Conservation (phyloP, 352 stramenopile genomes). For the Pythium apleroticum region DNA sequence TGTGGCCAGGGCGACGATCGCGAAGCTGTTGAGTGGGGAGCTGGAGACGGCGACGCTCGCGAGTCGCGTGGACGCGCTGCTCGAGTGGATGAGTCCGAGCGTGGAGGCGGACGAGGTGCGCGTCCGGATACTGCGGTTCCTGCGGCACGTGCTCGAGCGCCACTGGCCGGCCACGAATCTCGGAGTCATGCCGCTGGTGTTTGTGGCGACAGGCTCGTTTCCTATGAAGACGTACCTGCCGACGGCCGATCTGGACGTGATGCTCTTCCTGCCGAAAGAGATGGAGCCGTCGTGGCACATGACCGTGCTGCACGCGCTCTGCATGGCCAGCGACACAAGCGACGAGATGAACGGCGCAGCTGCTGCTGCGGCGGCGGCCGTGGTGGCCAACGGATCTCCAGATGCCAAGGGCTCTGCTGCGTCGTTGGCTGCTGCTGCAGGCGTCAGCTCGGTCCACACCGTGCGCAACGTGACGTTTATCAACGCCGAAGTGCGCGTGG, state of each 20-base stretch:
- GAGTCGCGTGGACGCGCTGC: conserved; percentile 37
- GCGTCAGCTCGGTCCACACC: conserved; percentile 33
- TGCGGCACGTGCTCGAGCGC: conserved; percentile 58
- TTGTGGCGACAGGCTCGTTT: conserved; percentile 82
- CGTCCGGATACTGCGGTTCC: conserved; percentile 62
- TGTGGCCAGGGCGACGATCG: conserved; percentile 2
- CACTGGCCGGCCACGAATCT: conserved; percentile 30
- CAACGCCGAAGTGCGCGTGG: conserved; percentile 84
- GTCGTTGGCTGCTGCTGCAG: not conserved
- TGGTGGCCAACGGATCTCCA: not conserved
- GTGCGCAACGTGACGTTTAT: conserved; percentile 91
- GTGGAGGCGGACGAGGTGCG: conserved; percentile 62
- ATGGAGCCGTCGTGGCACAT: conserved; percentile 88
- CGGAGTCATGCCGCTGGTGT: conserved; percentile 37
- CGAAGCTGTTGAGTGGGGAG: conserved; percentile 7
- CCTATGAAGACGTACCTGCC: conserved; percentile 91
- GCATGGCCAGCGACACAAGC: conserved; percentile 46
- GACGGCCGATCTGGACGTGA: conserved; percentile 85
- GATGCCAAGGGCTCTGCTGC: not conserved
- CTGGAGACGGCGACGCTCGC: conserved; percentile 20
- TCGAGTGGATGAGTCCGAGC: conserved; percentile 69
- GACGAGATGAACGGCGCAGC: conserved; percentile 4
- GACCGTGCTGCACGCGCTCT: conserved; percentile 80
- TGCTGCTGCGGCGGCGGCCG: not conserved
- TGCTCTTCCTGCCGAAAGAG: conserved; percentile 73